Conservation (phyloP, 2,329 filamentous ascomycete genomes). For the Pseudocercospora fijiensis region DNA sequence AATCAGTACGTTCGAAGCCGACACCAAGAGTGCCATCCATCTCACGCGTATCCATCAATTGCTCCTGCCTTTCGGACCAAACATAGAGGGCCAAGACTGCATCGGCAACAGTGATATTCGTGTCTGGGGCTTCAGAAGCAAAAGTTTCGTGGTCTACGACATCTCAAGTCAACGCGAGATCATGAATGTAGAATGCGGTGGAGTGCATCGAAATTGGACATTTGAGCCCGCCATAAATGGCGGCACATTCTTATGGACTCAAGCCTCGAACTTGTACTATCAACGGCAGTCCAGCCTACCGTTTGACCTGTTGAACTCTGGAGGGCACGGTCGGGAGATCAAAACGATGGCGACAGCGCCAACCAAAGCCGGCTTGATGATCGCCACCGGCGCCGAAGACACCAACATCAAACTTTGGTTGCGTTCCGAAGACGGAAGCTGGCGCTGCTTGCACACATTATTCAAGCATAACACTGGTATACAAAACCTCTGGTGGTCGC, state of each 20-base stretch:
- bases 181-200: constrained; percentile 75
- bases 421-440: constrained; percentile 43
- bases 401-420: constrained; percentile 69
- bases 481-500: constrained; percentile 74
- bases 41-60: constrained; percentile 66
- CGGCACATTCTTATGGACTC: constrained; percentile 71
- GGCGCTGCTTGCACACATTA: constrained; percentile 61
- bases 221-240: constrained; percentile 46
- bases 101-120: constrained; percentile 57
- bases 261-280: constrained; percentile 49
- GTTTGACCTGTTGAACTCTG: constrained; percentile 56
- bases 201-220: constrained; percentile 75
- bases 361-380: constrained; percentile 38
- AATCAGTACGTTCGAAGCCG: constrained; percentile 53
- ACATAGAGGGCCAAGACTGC: constrained; percentile 72
- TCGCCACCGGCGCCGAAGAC: constrained; percentile 70
- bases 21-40: constrained; percentile 17
- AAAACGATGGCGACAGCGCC: constrained; percentile 58
- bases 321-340: constrained; percentile 85
- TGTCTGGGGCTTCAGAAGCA: constrained; percentile 78
- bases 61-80: constrained; percentile 68
- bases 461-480: constrained; percentile 80
- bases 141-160: constrained; percentile 79
- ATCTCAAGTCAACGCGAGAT: constrained; percentile 68
- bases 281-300: constrained; percentile 21